Conservation (phyloP, 495 filamentous ascomycete genomes). For the Tuber magnatum region DNA sequence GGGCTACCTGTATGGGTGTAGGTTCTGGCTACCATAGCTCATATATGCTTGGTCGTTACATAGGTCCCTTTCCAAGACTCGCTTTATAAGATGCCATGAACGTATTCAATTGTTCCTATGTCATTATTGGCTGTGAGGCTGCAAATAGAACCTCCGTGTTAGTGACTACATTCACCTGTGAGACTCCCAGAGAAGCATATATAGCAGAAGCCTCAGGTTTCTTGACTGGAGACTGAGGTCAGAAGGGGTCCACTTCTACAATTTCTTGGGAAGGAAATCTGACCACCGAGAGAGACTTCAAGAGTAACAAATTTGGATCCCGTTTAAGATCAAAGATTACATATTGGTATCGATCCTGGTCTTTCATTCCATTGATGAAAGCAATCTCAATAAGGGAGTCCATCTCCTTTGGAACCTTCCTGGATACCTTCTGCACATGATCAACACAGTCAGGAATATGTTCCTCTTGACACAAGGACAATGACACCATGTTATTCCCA, state of each 20-base stretch:
- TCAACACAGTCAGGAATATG: background rate
- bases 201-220: too few relatives aligned
- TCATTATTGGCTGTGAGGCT: too few relatives aligned
- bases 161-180: too few relatives aligned
- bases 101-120: too few relatives aligned
- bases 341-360: background rate
- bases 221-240: too few relatives aligned
- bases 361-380: background rate
- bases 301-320: background rate
- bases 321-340: background rate
- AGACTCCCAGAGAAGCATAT: too few relatives aligned
- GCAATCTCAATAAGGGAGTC: background rate
- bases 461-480: background rate
- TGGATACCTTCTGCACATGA: background rate
- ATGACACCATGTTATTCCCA: background rate
- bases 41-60: too few relatives aligned
- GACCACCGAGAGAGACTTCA: background rate
- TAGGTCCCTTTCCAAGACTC: too few relatives aligned
- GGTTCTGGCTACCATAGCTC: too few relatives aligned
- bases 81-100: too few relatives aligned
- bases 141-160: too few relatives aligned
- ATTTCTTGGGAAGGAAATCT: background rate
- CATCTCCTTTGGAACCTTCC: background rate
- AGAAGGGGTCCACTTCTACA: background rate
- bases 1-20: too few relatives aligned